Evolutionary conservation across 2,329 filamentous ascomycete genomes (phyloP), one percentile per base, ranked within the genome.

Genomic region (Phialocephala subalpina): DNA sequence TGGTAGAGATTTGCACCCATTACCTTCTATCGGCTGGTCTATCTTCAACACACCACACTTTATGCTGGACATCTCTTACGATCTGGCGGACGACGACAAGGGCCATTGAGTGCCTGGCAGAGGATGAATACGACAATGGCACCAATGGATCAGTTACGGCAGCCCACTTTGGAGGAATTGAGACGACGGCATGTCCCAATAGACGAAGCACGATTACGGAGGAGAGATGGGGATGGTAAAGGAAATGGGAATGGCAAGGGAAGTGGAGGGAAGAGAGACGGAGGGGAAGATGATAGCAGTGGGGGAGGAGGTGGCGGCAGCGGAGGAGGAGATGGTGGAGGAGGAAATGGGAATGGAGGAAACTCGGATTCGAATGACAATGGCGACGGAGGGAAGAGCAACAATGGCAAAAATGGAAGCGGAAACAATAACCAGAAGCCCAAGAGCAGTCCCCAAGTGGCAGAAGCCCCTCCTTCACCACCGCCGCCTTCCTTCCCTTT

Each of bases 91-190:
- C 65, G 64, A 70, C 47, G 64, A 67, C 38, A 57, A 64, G 62
- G 66, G 66, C 62, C 63, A 66, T 63, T 60, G 58, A 62, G 63
- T 61, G 63, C 63, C 68, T 69, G 67, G 70, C 67, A 71, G 72
- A 72, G 66, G 67, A 75, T 76, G 73, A 73, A 73, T 57, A 70
- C 52, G 62, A 74, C 70, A 65, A 77, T 77, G 75, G 72, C 75
- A 64, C 74, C 74, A 56, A 59, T 73, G 40, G 71, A 74, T 65
- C 65, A 70, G 47, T 49, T 68, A 64, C 63, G 65, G 33, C 65
- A 69, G 18, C 47, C 55, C 42, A 58, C 68, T 11, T 45, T 71
- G 40, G 58, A 62, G 22, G 60, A 69, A 49, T 42, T 70, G 59
- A 63, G 38, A 20, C 60, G 55, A 60, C 69, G 65, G 36, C 52